Evolutionary conservation across 1,284 basidiomycete genomes (phyloP).

Genomic region (Hemileia vastatrix): DNA sequence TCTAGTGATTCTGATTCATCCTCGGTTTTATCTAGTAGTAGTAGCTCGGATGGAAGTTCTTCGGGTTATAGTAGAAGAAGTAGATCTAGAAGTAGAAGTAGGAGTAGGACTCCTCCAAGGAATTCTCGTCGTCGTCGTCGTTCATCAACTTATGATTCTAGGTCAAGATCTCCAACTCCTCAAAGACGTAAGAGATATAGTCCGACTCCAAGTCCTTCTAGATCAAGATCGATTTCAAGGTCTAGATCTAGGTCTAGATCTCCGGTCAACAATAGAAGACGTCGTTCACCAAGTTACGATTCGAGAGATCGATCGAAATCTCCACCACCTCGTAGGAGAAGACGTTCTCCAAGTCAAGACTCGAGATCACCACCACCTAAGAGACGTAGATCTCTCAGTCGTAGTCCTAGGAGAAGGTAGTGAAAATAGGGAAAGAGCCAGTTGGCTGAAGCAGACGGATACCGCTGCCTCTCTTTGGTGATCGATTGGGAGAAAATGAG

Average conservation of each 20-base stretch:
- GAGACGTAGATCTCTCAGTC: not conserved
- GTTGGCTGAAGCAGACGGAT: no score
- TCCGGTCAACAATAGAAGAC: not conserved
- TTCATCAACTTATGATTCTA: not conserved
- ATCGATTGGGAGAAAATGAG: no score
- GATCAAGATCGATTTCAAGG: not conserved
- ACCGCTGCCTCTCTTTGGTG: no score
- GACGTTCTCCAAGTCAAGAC: not conserved
- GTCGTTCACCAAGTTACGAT: slow-evolving; percentile 1
- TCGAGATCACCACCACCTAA: not conserved
- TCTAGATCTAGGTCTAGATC: not conserved
- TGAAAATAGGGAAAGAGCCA: no score
- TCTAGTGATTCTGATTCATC: slow-evolving; percentile 48
- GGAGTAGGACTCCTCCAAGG: not conserved
- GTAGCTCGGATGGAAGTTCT: not conserved
- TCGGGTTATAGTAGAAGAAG: not conserved
- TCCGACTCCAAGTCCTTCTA: not conserved
- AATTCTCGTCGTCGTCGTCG: not conserved
- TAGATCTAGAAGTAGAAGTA: not conserved
- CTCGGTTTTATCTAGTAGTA: slow-evolving; percentile 38
- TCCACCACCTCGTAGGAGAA: not conserved
- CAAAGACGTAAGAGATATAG: not conserved
- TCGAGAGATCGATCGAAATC: not conserved
- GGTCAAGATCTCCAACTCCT: not conserved
- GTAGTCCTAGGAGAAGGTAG: not conserved